These are phyloP conservation scores for Ziziphus jujuba DNA, from an alignment of 306 rosid species.

Conservation along the genomic window DNA sequence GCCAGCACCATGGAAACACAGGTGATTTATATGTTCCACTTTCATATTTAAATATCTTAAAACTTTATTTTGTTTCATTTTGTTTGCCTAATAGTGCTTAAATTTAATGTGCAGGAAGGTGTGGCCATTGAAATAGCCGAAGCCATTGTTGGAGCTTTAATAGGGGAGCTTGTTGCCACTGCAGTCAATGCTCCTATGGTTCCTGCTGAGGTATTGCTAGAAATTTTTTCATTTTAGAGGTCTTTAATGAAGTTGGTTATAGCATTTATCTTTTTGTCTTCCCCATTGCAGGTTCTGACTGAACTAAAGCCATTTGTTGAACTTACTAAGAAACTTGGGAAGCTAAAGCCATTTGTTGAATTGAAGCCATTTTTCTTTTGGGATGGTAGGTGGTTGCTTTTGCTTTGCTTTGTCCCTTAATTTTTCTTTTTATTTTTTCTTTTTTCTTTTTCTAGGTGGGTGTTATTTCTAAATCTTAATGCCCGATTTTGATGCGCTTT, in stretches of 20 bases:
- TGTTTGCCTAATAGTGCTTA: slow-evolving; percentile 8
- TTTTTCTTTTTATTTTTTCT: too few species aligned
- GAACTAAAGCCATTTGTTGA: slow-evolving; percentile 91
- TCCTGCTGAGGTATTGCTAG: slow-evolving; percentile 77
- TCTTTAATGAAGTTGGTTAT: not conserved
- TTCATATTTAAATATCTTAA: not conserved
- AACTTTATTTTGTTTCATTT: slow-evolving; percentile 4
- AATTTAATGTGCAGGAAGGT: slow-evolving; percentile 71
- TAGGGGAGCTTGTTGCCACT: slow-evolving; percentile 95
- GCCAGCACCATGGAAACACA: slow-evolving; percentile 99
- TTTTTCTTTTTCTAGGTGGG: slow-evolving; percentile 16
- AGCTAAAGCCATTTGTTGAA: too few species aligned
- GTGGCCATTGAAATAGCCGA: slow-evolving; percentile 99
- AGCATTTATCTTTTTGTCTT: not conserved
- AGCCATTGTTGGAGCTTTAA: slow-evolving; percentile 92
- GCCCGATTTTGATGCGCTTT: slow-evolving; percentile 43
- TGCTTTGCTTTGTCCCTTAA: not conserved
- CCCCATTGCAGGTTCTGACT: slow-evolving; percentile 57
- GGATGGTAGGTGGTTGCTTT: not conserved
- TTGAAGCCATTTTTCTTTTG: too few species aligned
- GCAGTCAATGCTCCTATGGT: slow-evolving; percentile 99
- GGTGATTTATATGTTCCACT: slow-evolving; percentile 47
- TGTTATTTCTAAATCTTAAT: slow-evolving; percentile 15
- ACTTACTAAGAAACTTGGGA: slow-evolving; percentile 90
- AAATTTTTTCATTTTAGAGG: not conserved